Conservation (phyloP, 1,284 basidiomycete species). For the Porogramme epimiltina region DNA sequence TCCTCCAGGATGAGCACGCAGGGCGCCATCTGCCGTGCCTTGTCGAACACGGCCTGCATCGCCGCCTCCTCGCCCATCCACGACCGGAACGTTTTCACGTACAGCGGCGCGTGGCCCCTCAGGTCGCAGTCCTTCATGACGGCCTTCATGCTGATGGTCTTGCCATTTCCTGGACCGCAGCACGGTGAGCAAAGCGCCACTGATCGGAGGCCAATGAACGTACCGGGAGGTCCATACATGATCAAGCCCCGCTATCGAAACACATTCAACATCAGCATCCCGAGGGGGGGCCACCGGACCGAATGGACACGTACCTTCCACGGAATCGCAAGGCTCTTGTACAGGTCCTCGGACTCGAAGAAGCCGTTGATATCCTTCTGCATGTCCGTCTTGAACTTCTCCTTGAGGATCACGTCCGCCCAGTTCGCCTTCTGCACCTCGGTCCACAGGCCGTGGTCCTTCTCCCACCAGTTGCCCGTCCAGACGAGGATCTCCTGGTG, state of each 20-base stretch:
- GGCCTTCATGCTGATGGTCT: conserved; percentile 80
- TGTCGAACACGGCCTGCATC: conserved; percentile 65
- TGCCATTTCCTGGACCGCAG: conserved; percentile 70
- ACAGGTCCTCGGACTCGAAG: conserved; percentile 70
- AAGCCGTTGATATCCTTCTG: conserved; percentile 78
- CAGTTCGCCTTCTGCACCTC: conserved; percentile 75
- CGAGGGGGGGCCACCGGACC: background rate
- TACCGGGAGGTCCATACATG: conserved; percentile 73
- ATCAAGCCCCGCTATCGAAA: conserved; percentile 64
- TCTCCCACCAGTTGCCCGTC: conserved; percentile 68
- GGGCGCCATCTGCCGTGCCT: conserved; percentile 68
- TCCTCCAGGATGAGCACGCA: conserved; percentile 82
- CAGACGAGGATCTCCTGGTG: conserved; percentile 79
- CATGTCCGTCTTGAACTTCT: conserved; percentile 65
- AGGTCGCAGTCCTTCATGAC: conserved; percentile 69
- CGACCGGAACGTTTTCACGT: conserved; percentile 74
- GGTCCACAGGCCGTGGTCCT: conserved; percentile 63
- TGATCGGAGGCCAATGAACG: conserved; percentile 6
- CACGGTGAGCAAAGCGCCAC: background rate
- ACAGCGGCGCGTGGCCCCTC: conserved; percentile 66
- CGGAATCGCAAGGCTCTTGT: conserved; percentile 73
- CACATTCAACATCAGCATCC: background rate
- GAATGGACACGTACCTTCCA: conserved; percentile 72
- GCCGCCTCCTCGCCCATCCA: conserved; percentile 67
- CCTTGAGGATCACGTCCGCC: conserved; percentile 76